Percentiles rank a stretch among this genome's conserved stretches.
phyloP scores from a whole-genome alignment of 306 rosid genomes.

The Cotoneaster glaucophyllus region DNA sequence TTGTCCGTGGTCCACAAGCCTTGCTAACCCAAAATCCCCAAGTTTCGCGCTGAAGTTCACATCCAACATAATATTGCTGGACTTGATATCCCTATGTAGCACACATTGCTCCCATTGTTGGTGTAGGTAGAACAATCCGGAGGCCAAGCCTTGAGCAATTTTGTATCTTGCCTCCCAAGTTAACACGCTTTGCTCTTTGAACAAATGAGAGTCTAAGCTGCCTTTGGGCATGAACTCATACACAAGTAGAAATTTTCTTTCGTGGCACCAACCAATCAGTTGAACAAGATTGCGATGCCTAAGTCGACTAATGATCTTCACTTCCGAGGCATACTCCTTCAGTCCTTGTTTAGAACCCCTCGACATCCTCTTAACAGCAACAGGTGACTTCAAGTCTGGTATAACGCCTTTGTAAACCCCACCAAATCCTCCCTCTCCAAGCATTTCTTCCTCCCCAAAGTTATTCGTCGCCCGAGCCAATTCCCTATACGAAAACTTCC shows the following conservation, averaged over 20 bases:
- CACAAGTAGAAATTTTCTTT: constrained; percentile 13
- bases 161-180: constrained; percentile 24
- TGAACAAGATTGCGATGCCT: constrained; percentile 35
- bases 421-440: constrained; percentile 8
- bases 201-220: constrained; percentile 19
- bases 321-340: constrained; percentile 31
- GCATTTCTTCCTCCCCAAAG: constrained; percentile 26
- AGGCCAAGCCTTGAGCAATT: constrained; percentile 13
- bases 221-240: constrained; percentile 27
- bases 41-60: neutral
- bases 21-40: neutral
- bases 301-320: constrained; percentile 23
- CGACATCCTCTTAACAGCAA: constrained; percentile 37
- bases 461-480: constrained; percentile 26
- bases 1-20: neutral
- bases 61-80: neutral
- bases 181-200: neutral
- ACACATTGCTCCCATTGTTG: neutral
- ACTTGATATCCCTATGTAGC: neutral
- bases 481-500: neutral
- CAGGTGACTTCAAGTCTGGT: constrained; percentile 13
- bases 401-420: constrained; percentile 32
- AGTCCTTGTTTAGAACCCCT: constrained; percentile 22
- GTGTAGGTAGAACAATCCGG: neutral
- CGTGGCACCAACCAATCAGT: constrained; percentile 39